Conservation (phyloP, 2,329 filamentous ascomycete genomes). For the Atkinsonella texensis region DNA sequence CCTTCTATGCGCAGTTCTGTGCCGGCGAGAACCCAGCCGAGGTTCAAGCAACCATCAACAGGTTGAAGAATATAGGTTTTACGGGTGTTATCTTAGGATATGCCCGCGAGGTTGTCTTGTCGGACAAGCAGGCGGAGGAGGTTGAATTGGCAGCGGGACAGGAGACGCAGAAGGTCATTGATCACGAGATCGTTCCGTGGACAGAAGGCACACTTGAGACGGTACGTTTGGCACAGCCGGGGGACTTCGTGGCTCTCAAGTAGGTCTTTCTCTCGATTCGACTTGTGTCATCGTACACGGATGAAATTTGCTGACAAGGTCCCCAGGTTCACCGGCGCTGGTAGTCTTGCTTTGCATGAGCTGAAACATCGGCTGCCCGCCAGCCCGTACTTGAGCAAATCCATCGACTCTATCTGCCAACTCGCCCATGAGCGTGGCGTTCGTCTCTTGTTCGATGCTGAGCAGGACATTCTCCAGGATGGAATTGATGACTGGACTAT, state of each 20-base stretch:
- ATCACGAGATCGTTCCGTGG: conserved; percentile 59
- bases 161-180: conserved; percentile 36
- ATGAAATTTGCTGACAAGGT: not conserved
- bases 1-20: conserved; percentile 87
- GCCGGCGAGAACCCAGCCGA: conserved; percentile 64
- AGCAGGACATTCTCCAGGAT: conserved; percentile 66
- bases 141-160: conserved; percentile 32
- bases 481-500: conserved; percentile 76
- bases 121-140: conserved; percentile 36
- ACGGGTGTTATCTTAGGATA: conserved; percentile 77
- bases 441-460: conserved; percentile 71
- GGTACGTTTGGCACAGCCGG: conserved; percentile 49
- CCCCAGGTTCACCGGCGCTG: conserved; percentile 65
- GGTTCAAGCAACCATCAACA: conserved; percentile 50
- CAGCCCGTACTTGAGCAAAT: conserved; percentile 49
- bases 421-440: conserved; percentile 58
- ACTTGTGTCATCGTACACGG: not conserved
- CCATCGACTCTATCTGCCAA: conserved; percentile 64
- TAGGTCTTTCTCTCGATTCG: conserved; percentile 15
- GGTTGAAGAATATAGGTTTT: conserved; percentile 64
- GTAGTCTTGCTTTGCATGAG: conserved; percentile 55
- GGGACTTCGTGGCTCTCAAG: conserved; percentile 57
- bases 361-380: conserved; percentile 53
- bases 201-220: conserved; percentile 62
- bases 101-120: conserved; percentile 67